These are phyloP conservation scores for Linum tenue DNA, from an alignment of 345 rosid species.

Conservation along the genomic window DNA sequence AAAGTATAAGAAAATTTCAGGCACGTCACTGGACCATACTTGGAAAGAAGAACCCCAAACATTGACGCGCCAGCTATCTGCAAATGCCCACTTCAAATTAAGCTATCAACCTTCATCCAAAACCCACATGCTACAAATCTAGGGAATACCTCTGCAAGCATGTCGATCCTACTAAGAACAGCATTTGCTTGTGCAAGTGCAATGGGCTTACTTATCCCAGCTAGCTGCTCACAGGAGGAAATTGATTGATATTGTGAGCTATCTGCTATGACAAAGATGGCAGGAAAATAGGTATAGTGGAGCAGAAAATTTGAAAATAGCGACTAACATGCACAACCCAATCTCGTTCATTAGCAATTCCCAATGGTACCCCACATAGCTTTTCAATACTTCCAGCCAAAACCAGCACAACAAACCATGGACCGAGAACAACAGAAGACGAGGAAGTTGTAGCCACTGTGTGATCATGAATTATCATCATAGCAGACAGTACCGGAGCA, in stretches of 20 bases:
- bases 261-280: conserved; percentile 13
- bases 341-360: conserved; percentile 88
- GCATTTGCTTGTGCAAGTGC: conserved; percentile 98
- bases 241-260: background rate
- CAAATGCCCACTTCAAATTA: background rate
- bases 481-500: conserved; percentile 76
- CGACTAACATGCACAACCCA: conserved; percentile 87
- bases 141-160: conserved; percentile 71
- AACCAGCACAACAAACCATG: conserved; percentile 75
- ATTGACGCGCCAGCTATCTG: conserved; percentile 83
- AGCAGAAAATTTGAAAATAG: background rate
- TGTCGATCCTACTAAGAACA: conserved; percentile 74
- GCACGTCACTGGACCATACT: conserved; percentile 74
- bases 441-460: conserved; percentile 38
- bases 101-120: background rate
- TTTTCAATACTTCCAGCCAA: conserved; percentile 75
- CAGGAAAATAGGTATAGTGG: conserved; percentile 9
- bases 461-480: conserved; percentile 76
- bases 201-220: conserved; percentile 77
- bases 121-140: background rate
- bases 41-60: conserved; percentile 77
- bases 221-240: conserved; percentile 44
- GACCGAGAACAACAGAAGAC: conserved; percentile 54
- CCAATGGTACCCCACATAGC: conserved; percentile 72
- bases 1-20: conserved; percentile 62